Percentiles rank a stretch among this genome's conserved stretches.
phyloP scores from a whole-genome alignment of 768 basidiomycete species.

The Rhizopogon vinicolor region DNA sequence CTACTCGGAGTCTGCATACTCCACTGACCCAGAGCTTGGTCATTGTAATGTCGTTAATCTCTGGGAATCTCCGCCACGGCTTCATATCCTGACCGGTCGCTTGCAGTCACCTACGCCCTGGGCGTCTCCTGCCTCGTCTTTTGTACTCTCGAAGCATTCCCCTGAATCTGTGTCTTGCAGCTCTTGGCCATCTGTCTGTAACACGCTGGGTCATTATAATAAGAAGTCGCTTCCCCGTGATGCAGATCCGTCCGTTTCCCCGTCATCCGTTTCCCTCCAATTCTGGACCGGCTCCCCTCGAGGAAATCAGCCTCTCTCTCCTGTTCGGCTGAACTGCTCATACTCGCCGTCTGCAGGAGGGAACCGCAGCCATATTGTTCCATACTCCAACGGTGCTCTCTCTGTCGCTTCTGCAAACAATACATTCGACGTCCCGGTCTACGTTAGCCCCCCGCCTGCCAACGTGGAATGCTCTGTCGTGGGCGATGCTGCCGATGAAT shows the following conservation, averaged over 20 bases:
- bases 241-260: neutral
- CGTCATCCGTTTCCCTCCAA: neutral
- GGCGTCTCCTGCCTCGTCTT: neutral
- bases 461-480: neutral
- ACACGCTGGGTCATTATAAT: neutral
- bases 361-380: neutral
- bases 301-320: neutral
- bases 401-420: constrained; percentile 4
- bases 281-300: neutral
- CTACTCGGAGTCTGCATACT: neutral
- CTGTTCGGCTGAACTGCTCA: neutral
- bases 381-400: constrained; percentile 2
- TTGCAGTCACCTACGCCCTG: neutral
- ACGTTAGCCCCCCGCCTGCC: neutral
- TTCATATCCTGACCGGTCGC: neutral
- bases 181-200: neutral
- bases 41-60: neutral
- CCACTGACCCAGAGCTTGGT: neutral
- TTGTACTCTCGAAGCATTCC: neutral
- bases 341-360: neutral
- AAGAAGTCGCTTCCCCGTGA: neutral
- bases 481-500: neutral
- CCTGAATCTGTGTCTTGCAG: neutral
- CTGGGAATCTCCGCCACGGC: neutral
- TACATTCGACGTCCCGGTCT: constrained; percentile 1